phyloP scores from a whole-genome alignment of 805 yeast genomes.

The Ogataea ganodermae region DNA sequence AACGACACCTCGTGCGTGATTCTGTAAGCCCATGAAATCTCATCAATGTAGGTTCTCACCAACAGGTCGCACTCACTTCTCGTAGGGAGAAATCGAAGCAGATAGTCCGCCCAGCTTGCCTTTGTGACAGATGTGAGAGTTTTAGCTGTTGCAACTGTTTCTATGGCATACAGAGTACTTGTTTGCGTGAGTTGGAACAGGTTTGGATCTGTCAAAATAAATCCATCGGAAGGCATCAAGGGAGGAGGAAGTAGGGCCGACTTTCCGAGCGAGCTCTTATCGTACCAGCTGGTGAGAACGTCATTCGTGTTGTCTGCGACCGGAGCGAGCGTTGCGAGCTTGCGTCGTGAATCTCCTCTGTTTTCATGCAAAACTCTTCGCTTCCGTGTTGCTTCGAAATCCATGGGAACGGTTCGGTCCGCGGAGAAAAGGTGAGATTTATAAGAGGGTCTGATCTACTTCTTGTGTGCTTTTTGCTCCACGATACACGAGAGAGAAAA shows the following conservation, averaged over 20 bases:
- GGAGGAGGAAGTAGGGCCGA: conserved; percentile 1
- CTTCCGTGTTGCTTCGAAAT: neutral
- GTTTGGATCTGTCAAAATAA: neutral
- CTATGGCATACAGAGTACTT: conserved; percentile 1
- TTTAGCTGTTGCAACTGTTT: neutral
- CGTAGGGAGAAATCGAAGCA: conserved; percentile 12
- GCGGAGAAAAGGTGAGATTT: too few relatives aligned
- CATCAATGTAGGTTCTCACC: conserved; percentile 10
- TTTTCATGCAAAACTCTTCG: neutral
- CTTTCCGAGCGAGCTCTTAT: conserved; percentile 6
- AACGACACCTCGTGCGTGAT: conserved; percentile 11
- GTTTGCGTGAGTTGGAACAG: conserved; percentile 1
- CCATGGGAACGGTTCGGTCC: too few relatives aligned
- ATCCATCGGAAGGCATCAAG: neutral
- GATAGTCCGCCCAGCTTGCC: conserved; percentile 6
- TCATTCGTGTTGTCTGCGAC: conserved; percentile 2
- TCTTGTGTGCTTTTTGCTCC: too few relatives aligned
- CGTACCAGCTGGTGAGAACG: conserved; percentile 12
- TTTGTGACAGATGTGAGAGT: neutral
- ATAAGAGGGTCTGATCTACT: too few relatives aligned
- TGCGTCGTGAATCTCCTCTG: neutral
- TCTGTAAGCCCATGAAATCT: conserved; percentile 16
- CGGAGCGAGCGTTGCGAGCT: neutral
- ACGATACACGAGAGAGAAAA: too few relatives aligned
- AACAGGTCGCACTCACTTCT: conserved; percentile 14